Evolutionary conservation across 116 monocot genomes (phyloP).

Genomic region (Cymodocea nodosa): DNA sequence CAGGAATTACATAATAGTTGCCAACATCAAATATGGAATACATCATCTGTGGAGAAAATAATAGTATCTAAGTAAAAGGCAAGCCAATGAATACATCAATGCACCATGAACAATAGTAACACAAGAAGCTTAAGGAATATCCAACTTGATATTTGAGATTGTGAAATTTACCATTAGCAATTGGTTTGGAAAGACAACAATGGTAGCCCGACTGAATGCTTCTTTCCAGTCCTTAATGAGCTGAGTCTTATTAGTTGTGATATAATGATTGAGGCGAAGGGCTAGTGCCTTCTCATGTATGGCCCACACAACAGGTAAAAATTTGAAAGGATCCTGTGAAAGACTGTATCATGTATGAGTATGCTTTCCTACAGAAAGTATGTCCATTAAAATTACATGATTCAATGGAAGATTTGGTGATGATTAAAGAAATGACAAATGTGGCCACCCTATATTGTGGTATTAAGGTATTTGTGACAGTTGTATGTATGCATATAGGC

Average conservation of each 20-base stretch:
- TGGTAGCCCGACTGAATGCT: slow-evolving; percentile 60
- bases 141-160: not conserved
- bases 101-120: not conserved
- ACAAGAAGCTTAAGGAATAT: not conserved
- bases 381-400: too few relatives aligned
- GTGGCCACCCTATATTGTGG: too few relatives aligned
- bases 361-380: not conserved
- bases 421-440: too few relatives aligned
- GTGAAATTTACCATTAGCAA: slow-evolving; percentile 49
- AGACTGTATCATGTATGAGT: slow-evolving; percentile 51
- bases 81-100: not conserved
- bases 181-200: slow-evolving; percentile 75
- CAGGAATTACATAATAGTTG: slow-evolving; percentile 85
- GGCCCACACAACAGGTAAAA: slow-evolving; percentile 87
- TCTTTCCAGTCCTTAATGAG: slow-evolving; percentile 76
- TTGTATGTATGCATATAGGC: too few relatives aligned
- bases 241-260: slow-evolving; percentile 31
- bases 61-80: not conserved
- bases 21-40: slow-evolving; percentile 77
- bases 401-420: too few relatives aligned
- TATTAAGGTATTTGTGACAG: too few relatives aligned
- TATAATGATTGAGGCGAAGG: slow-evolving; percentile 43
- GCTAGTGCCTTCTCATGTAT: slow-evolving; percentile 62
- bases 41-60: slow-evolving; percentile 49
- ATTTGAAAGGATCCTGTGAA: slow-evolving; percentile 96